Conservation (phyloP, 1,284 basidiomycete species). For the Tilletia walkeri region DNA sequence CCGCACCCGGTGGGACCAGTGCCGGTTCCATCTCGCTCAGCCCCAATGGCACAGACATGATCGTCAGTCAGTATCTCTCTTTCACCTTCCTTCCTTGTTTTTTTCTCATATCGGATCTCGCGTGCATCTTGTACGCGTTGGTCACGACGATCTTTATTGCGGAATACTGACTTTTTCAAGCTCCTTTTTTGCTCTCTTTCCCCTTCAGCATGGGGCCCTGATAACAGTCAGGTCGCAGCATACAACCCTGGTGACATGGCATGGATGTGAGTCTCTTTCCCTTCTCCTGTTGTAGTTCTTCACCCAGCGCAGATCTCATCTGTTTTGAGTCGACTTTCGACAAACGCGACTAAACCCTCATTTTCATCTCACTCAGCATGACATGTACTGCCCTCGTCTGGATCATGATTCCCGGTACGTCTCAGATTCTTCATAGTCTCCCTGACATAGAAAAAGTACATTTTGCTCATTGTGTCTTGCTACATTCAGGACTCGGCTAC, state of each 20-base stretch:
- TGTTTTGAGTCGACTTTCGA: too few species aligned
- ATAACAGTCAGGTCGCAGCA: conserved; percentile 30
- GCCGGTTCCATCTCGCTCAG: conserved; percentile 15
- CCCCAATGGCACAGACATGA: conserved; percentile 46
- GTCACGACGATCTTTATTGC: too few species aligned
- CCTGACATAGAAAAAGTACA: too few species aligned
- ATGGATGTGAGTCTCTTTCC: conserved; percentile 55
- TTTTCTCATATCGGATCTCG: background rate
- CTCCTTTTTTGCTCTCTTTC: background rate
- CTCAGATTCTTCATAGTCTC: conserved; percentile 61
- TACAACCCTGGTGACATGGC: conserved; percentile 49
- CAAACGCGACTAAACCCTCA: background rate
- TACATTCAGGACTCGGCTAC: conserved; percentile 60
- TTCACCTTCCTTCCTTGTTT: too few species aligned
- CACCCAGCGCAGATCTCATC: too few species aligned
- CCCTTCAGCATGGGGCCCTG: conserved; percentile 33
- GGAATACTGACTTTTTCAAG: too few species aligned
- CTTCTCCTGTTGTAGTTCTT: background rate
- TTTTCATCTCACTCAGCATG: conserved; percentile 44
- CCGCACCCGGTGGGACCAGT: conserved; percentile 19
- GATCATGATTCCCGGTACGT: conserved; percentile 64
- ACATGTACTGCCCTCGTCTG: conserved; percentile 75
- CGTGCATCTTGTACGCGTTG: background rate
- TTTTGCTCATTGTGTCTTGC: background rate
- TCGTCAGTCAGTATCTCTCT: conserved; percentile 28